phyloP scores from a whole-genome alignment of 257 asterid genomes.

The Scutellaria galericulata region DNA sequence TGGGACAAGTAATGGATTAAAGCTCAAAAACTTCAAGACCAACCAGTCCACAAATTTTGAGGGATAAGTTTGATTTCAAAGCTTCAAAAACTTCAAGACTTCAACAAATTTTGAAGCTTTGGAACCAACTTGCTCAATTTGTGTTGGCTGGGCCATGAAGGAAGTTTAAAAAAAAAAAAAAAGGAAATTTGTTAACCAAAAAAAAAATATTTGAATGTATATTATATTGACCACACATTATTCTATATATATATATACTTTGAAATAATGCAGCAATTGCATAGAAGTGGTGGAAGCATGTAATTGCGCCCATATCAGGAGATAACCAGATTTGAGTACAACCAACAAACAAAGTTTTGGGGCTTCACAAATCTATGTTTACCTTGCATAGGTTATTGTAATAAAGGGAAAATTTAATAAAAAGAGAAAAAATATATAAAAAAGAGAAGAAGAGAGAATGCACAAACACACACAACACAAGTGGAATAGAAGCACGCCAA shows the following conservation, averaged over 20 bases:
- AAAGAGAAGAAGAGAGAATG: background rate
- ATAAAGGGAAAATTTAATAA: constrained; percentile 12
- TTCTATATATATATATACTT: background rate
- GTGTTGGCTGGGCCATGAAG: too few species aligned
- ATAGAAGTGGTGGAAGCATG: constrained; percentile 29
- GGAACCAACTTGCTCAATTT: too few species aligned
- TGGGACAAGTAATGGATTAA: too few species aligned
- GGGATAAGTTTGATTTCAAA: too few species aligned
- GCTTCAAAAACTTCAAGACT: too few species aligned
- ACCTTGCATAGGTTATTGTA: constrained; percentile 23
- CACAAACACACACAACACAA: constrained; percentile 3
- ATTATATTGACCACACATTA: too few species aligned
- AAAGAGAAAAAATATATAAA: constrained; percentile 16
- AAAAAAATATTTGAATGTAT: too few species aligned
- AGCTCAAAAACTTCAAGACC: too few species aligned
- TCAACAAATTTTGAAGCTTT: too few species aligned
- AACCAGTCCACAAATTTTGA: too few species aligned
- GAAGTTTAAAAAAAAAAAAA: too few species aligned
- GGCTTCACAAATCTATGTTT: constrained; percentile 20
- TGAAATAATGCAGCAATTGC: background rate
- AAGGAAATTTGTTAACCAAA: too few species aligned
- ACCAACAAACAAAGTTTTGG: constrained; percentile 29
- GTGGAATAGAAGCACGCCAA: constrained; percentile 62
- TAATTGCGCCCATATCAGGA: constrained; percentile 24
- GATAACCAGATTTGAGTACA: constrained; percentile 29